A percentile compares a stretch with the other conserved stretches of the same genome.
These are phyloP conservation scores for Colletotrichum theobromicola DNA, from an alignment of 2,329 filamentous ascomycete species.

Conservation along the genomic window DNA sequence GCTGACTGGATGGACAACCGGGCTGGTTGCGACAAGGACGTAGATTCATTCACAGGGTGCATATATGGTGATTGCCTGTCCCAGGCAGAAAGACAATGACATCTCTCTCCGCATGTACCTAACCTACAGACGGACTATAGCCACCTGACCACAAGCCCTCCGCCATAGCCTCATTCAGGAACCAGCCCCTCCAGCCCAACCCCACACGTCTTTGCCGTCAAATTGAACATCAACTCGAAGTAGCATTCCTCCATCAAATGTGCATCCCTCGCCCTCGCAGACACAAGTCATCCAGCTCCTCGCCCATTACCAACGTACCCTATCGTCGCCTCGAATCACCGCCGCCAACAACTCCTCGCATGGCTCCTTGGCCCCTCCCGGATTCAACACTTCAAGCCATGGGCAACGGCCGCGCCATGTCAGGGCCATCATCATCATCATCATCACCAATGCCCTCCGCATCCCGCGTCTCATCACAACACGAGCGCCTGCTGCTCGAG, in stretches of 20 bases:
- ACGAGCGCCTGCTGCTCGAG: slow-evolving; percentile 43
- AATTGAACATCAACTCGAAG: not conserved
- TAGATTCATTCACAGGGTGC: not conserved
- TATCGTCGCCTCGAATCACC: slow-evolving; percentile 14
- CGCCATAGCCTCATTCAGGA: not conserved
- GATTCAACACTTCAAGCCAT: not conserved
- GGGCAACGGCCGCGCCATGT: not conserved
- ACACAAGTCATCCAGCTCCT: not conserved
- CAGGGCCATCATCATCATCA: not conserved
- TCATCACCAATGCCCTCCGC: too few species aligned
- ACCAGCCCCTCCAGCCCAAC: not conserved
- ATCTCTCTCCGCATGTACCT: not conserved
- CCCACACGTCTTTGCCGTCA: not conserved
- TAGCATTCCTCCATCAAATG: slow-evolving; percentile 4
- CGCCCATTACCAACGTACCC: not conserved
- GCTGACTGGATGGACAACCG: not conserved
- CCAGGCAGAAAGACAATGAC: not conserved
- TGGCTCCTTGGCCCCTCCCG: slow-evolving; percentile 1
- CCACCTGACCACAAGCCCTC: not conserved
- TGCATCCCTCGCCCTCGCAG: slow-evolving; percentile 19
- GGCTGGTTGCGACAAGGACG: not conserved
- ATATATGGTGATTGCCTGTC: not conserved
- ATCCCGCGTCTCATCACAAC: slow-evolving; percentile 31
- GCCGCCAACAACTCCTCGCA: slow-evolving; percentile 3
- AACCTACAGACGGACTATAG: not conserved